Base-by-base conservation (phyloP, 139 green algal genomes). In the Asterochloris erici region DNA sequence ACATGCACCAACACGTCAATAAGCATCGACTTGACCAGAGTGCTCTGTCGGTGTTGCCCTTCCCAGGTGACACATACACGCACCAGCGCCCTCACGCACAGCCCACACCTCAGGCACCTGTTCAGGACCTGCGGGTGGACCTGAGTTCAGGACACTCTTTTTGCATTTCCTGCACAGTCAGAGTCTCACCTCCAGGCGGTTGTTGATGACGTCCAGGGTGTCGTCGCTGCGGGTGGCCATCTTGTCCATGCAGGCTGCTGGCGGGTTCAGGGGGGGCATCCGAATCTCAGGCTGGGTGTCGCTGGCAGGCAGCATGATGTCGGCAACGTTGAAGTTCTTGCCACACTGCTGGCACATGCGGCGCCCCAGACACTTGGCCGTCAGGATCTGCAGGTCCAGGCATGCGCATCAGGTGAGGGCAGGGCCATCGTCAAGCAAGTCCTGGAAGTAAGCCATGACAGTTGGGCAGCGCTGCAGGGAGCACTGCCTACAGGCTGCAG, bases 311-410 rank as follows among this genome's bases (percentile, higher is more conserved):
- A 97, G 85, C 81, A 96, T 86, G 82, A 99, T 99, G 88, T 98
- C 88, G 24, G 97, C 97, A 0, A 99, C 81, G 89, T 99, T 99
- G 92, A 93, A 99, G 87, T 94, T 95, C 83, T 94, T 94, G 60
- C 94, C 93, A 86, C 97, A 99, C 79, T 98, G 88, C 4, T 47
- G 82, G 89, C 97, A 99, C n/a, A 97, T 86, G 4, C 96, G 89
- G 11, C 96, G 87, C 0, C 94, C 95, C 79, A 97, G 83, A 88
- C 95, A 98, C 85, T 99, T 99, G 60, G 95, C 86, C 21, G 98
- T 90, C 74, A 99, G 87, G 27, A 98, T 89, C 84, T 94, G 86
- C 75, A 63, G 0, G 13, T 21, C 68, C 0, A 24, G 38, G 6
- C 38, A n/a, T n/a, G 4, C 38, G 4, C 38, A 54, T 2, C 38